Percentiles rank a stretch among this genome's conserved stretches.
Evolutionary conservation across 169 alveolate genomes (phyloP).

Genomic region (Cryptosporidium viatorum): DNA sequence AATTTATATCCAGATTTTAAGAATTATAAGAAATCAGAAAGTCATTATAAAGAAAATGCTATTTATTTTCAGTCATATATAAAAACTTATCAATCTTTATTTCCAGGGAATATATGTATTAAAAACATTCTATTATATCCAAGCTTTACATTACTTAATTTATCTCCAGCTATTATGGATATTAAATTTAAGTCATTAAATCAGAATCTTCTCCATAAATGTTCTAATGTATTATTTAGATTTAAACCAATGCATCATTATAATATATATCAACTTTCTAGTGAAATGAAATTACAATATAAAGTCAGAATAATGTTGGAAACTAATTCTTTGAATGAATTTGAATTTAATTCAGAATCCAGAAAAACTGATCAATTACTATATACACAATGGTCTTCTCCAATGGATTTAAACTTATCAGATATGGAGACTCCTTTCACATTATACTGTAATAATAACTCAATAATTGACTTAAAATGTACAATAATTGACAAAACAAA

Average conservation of each 20-base stretch:
- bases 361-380: neutral
- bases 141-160: constrained; percentile 26
- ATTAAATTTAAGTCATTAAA: constrained; percentile 9
- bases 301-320: constrained; percentile 48
- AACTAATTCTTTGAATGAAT: neutral
- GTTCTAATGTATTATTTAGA: constrained; percentile 4
- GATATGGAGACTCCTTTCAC: constrained; percentile 32
- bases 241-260: constrained; percentile 45
- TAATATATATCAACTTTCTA: constrained; percentile 52
- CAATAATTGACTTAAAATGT: constrained; percentile 46
- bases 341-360: neutral
- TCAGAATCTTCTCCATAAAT: neutral
- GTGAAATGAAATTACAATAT: constrained; percentile 26
- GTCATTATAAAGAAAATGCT: constrained; percentile 10
- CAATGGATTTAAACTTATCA: constrained; percentile 15
- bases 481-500: constrained; percentile 2
- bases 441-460: constrained; percentile 5
- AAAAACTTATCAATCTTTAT: constrained; percentile 34
- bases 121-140: constrained; percentile 32
- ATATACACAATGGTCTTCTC: constrained; percentile 44
- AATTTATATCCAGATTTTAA: constrained; percentile 30
- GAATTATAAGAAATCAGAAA: neutral
- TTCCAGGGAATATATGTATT: constrained; percentile 38
- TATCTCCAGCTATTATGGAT: constrained; percentile 42
- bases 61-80: constrained; percentile 57